phyloP scores from a whole-genome alignment of 352 stramenopile genomes.

The Phytophthora pinifolia region DNA sequence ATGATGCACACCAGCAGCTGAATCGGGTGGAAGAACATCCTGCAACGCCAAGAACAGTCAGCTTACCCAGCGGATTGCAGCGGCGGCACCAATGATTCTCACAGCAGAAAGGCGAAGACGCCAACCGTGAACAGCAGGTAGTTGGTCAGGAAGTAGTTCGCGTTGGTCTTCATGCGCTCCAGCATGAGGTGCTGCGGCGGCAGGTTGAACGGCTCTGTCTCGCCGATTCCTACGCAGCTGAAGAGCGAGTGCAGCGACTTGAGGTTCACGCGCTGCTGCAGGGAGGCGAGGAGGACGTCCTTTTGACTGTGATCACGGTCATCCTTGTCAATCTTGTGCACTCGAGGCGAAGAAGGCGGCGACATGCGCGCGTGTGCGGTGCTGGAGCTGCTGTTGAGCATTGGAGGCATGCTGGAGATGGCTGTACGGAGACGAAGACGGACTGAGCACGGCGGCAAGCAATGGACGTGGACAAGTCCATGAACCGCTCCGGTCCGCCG shows the following conservation, averaged over 20 bases:
- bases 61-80: neutral
- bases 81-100: conserved; percentile 1
- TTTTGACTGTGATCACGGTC: conserved; percentile 7
- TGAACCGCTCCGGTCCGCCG: conserved; percentile 17
- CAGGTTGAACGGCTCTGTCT: conserved; percentile 60
- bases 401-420: conserved; percentile 20
- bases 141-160: conserved; percentile 75
- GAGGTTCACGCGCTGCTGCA: conserved; percentile 47
- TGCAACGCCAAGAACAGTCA: conserved; percentile 19
- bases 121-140: conserved; percentile 60
- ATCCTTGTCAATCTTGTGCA: neutral
- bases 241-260: conserved; percentile 57
- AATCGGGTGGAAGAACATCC: conserved; percentile 72
- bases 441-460: neutral
- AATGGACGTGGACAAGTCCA: conserved; percentile 4
- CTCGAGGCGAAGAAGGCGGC: conserved; percentile 20
- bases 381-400: conserved; percentile 30
- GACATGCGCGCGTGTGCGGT: conserved; percentile 19
- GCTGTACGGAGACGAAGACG: neutral
- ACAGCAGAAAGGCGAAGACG: conserved; percentile 71
- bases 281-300: conserved; percentile 36
- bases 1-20: conserved; percentile 66
- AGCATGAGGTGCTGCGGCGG: conserved; percentile 48
- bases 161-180: conserved; percentile 65
- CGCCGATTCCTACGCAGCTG: conserved; percentile 64